These are phyloP conservation scores for Cyberlindnera lachancei DNA, from an alignment of 805 yeast species.

Conservation along the genomic window DNA sequence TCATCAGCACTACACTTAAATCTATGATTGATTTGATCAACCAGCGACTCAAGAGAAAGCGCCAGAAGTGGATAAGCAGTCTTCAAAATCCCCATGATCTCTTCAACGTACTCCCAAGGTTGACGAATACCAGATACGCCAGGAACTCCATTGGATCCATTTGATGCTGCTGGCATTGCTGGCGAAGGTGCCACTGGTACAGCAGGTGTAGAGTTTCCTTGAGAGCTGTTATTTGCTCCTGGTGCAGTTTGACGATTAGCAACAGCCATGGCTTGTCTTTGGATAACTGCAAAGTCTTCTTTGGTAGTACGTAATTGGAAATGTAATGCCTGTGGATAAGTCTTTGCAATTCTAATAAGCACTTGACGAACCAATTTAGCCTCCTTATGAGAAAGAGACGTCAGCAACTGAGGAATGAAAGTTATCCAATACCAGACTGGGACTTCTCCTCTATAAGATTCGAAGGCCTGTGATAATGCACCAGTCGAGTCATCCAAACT, in stretches of 20 bases:
- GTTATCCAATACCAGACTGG: slow-evolving; percentile 99
- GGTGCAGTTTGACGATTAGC: slow-evolving; percentile 27
- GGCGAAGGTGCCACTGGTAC: slow-evolving; percentile 2
- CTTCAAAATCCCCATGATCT: slow-evolving; percentile 88
- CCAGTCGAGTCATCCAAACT: slow-evolving; percentile 84
- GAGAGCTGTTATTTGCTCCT: slow-evolving; percentile 2
- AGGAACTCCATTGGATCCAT: slow-evolving; percentile 2
- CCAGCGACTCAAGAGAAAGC: slow-evolving; percentile 85
- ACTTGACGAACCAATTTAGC: slow-evolving; percentile 85
- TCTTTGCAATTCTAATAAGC: slow-evolving; percentile 86
- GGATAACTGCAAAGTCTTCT: slow-evolving; percentile 86
- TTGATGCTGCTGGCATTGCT: slow-evolving; percentile 1
- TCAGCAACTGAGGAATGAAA: slow-evolving; percentile 86
- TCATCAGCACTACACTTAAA: slow-evolving; percentile 93
- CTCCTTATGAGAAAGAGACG: slow-evolving; percentile 85
- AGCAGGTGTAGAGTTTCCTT: neutral
- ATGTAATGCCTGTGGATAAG: slow-evolving; percentile 95
- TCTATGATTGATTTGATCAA: slow-evolving; percentile 89
- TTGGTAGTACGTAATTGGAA: slow-evolving; percentile 92
- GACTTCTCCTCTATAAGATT: slow-evolving; percentile 86
- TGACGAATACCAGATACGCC: slow-evolving; percentile 34
- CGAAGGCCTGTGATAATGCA: slow-evolving; percentile 78
- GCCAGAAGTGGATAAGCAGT: slow-evolving; percentile 95
- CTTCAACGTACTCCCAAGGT: slow-evolving; percentile 92
- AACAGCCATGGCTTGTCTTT: slow-evolving; percentile 60